Conservation (phyloP, 768 basidiomycete species). For the Pisolithus orientalis region DNA sequence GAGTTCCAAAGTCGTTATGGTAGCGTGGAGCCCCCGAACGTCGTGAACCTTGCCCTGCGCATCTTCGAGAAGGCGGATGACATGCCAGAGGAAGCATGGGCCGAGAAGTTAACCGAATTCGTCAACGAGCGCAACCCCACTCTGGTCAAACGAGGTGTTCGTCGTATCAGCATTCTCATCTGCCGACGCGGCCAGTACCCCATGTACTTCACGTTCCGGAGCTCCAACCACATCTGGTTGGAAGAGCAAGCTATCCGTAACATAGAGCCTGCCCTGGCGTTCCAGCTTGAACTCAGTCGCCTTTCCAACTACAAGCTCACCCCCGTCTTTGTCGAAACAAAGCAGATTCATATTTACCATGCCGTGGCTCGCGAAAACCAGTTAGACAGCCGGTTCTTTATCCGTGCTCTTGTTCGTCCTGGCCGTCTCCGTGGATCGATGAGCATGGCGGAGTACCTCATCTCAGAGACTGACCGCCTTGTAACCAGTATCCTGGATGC, state of each 20-base stretch:
- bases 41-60: constrained; percentile 89
- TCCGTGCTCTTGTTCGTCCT: constrained; percentile 93
- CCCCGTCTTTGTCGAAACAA: constrained; percentile 94
- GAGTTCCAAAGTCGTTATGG: constrained; percentile 79
- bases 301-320: constrained; percentile 95
- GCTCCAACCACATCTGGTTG: constrained; percentile 66
- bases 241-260: constrained; percentile 97
- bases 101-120: constrained; percentile 61
- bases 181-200: constrained; percentile 92
- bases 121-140: constrained; percentile 61
- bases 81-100: constrained; percentile 71
- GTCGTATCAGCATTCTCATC: constrained; percentile 87
- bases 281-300: constrained; percentile 94
- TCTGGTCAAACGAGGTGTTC: constrained; percentile 72
- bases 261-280: constrained; percentile 96
- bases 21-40: constrained; percentile 75
- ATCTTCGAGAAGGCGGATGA: constrained; percentile 80
- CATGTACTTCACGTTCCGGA: constrained; percentile 87
- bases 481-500: constrained; percentile 93
- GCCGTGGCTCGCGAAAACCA: constrained; percentile 94
- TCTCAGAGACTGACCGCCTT: constrained; percentile 96
- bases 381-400: constrained; percentile 96
- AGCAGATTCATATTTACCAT: constrained; percentile 98
- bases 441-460: constrained; percentile 95
- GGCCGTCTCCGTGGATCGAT: constrained; percentile 89